Evolutionary conservation across 176 grass and related monocot genomes (phyloP).

Genomic region (Saccharum spontaneum): DNA sequence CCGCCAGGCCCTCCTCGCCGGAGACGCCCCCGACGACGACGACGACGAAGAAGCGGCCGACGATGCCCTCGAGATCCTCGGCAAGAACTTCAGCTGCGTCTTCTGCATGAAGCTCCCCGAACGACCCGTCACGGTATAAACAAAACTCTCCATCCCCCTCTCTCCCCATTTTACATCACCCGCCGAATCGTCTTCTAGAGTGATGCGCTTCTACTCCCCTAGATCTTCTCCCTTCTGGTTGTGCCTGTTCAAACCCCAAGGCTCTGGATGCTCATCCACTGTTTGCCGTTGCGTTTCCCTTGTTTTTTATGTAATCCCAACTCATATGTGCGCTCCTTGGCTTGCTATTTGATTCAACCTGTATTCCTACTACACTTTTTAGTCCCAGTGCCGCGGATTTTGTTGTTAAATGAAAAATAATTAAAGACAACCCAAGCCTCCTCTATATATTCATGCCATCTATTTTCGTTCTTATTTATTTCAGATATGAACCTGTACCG

Average conservation of each 20-base stretch:
- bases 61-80: conserved; percentile 46
- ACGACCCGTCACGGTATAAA: conserved; percentile 74
- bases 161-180: too few relatives aligned
- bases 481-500: too few relatives aligned
- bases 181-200: background rate
- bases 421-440: too few relatives aligned
- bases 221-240: background rate
- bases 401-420: too few relatives aligned
- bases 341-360: too few relatives aligned
- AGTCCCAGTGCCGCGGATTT: too few relatives aligned
- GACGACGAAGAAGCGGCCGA: conserved; percentile 14
- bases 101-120: conserved; percentile 96
- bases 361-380: too few relatives aligned
- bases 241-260: background rate
- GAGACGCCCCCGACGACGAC: background rate
- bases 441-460: background rate
- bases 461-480: background rate
- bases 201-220: too few relatives aligned
- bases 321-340: too few relatives aligned
- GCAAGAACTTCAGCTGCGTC: conserved; percentile 67
- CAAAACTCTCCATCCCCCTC: background rate
- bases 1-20: conserved; percentile 71
- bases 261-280: too few relatives aligned
- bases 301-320: too few relatives aligned
- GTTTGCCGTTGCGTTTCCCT: too few relatives aligned